Conservation (phyloP, 306 rosid genomes). For the Phaseolus lunatus region DNA sequence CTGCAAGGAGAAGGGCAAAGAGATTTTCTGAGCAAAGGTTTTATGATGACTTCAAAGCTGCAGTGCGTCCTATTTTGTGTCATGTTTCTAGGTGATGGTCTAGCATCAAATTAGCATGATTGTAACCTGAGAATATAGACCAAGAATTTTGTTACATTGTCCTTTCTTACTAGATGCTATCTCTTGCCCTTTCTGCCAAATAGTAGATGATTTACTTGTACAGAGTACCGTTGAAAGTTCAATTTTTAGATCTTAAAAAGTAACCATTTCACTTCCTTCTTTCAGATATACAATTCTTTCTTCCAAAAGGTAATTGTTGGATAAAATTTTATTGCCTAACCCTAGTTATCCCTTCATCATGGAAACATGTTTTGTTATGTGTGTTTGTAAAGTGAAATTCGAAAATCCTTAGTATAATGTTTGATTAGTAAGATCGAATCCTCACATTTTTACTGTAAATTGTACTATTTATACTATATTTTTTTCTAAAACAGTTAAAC, state of each 20-base stretch:
- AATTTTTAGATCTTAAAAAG: constrained; percentile 21
- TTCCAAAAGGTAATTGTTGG: background rate
- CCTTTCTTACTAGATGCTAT: background rate
- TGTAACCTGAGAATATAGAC: background rate
- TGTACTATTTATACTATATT: no score
- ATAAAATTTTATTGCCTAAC: no score
- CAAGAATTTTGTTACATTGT: background rate
- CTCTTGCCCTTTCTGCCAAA: background rate
- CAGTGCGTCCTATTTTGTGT: constrained; percentile 61
- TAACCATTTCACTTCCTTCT: background rate
- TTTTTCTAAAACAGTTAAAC: no score
- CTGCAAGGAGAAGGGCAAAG: constrained; percentile 84
- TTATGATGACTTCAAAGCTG: constrained; percentile 79
- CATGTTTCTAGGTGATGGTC: constrained; percentile 49
- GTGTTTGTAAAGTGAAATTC: no score
- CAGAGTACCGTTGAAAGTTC: constrained; percentile 16
- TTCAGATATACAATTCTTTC: background rate
- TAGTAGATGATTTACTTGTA: constrained; percentile 19
- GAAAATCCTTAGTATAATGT: no score
- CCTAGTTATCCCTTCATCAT: no score
- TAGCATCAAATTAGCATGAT: background rate
- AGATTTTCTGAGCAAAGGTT: constrained; percentile 89
- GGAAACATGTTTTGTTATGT: no score
- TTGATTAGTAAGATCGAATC: no score
- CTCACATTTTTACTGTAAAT: no score